Percentiles rank a stretch among this genome's conserved stretches.
These are phyloP conservation scores for Leccinum fibrillosum DNA, from an alignment of 768 basidiomycete species.

Conservation along the genomic window DNA sequence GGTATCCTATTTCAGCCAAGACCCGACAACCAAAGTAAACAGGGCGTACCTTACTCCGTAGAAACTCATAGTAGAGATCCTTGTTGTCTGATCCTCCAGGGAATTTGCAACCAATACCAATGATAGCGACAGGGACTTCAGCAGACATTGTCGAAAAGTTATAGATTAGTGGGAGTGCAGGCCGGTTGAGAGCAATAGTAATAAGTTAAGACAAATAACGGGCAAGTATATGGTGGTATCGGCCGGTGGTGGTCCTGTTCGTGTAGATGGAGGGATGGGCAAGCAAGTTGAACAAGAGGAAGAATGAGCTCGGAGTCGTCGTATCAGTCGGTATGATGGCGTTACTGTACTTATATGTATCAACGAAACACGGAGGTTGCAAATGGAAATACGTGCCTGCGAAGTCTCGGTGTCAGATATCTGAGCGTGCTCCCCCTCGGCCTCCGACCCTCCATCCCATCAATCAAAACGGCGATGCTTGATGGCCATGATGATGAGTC, in stretches of 20 bases:
- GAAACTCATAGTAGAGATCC: conserved; percentile 28
- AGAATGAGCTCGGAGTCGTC: background rate
- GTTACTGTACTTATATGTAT: conserved; percentile 7
- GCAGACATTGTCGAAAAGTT: conserved; percentile 24
- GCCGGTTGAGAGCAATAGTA: background rate
- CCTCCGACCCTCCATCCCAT: conserved; percentile 1
- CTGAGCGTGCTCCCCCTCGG: background rate
- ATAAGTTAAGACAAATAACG: background rate
- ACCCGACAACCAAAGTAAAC: background rate
- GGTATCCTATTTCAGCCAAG: background rate
- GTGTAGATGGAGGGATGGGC: background rate
- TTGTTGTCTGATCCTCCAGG: conserved; percentile 32
- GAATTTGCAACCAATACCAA: conserved; percentile 33
- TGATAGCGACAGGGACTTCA: conserved; percentile 27
- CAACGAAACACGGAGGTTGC: background rate
- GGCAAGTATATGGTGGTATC: background rate
- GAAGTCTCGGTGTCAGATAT: background rate
- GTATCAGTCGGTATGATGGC: background rate
- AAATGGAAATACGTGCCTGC: background rate
- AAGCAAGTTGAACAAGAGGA: background rate
- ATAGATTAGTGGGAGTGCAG: background rate
- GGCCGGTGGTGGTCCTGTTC: background rate
- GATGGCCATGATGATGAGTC: background rate
- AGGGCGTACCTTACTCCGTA: conserved; percentile 25
- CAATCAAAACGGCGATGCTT: conserved; percentile 8